Base-by-base conservation (phyloP, 2,329 filamentous ascomycete genomes). In the Ophiostoma piceae region DNA sequence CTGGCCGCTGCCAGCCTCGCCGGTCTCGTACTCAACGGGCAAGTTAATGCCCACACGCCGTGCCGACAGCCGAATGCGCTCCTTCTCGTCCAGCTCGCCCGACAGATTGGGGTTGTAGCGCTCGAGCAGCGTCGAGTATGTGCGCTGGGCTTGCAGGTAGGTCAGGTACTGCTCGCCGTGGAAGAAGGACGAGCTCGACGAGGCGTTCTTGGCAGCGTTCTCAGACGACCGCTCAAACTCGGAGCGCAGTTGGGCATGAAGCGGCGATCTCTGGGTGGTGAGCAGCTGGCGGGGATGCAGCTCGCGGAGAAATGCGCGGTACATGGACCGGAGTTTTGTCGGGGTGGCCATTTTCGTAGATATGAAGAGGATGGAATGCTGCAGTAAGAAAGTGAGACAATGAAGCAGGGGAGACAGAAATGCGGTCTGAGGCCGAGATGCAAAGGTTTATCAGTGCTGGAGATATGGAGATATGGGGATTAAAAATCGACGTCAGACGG, bases 71-170 rank as follows among this genome's bases (percentile, higher is more conserved):
- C 92, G 82, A 60, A 97, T 88, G 72, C 92, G 85, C 82, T 98
- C 94, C 80, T 96, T 88, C 77, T 88, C 90, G 74, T 90, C 88
- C 90, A 97, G 92, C 62, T 68, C 66, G 41, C 66, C 71, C 74
- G 87, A 87, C 88, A 96, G 92, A 22, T 94, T 93, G 0, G 93
- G 93, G 79, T 98, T 98, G 80, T 99, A 98, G 75, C 94, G 85
- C 80, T 97, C 94, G 51, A 98, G 79, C 62, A 98, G 81, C 19
- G 87, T 89, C 35, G 87, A 85, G 78, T 98, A 97, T 77, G 87
- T 87, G 68, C 94, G 84, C 82, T 99, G 95, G n/a, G 94, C 90
- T 75, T 87, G 87, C 26, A 95, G 84, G 78, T 97, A 98, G 70
- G 88, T 85, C 35, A 93, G 80, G 74, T 92, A 88, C 79, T 98